Evolutionary conservation across 176 grass and related monocot species (phyloP).

Genomic region (Urochloa ruziziensis): DNA sequence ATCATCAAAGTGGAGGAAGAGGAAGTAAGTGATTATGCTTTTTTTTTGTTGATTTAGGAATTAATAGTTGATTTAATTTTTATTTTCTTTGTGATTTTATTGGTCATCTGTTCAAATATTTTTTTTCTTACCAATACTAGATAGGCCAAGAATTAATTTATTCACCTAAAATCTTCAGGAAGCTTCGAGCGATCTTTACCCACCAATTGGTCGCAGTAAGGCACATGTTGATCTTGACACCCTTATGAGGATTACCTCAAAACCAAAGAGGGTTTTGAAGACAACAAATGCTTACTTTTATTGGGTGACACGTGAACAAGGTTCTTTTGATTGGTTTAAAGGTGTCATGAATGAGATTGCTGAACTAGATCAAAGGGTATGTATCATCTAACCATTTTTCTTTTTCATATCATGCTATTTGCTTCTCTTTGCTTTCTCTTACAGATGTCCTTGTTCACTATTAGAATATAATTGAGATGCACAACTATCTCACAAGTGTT

Average conservation of each 20-base stretch:
- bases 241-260: constrained; percentile 62
- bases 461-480: constrained; percentile 82
- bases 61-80: not conserved
- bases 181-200: constrained; percentile 56
- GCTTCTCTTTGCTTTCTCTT: constrained; percentile 13
- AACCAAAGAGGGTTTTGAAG: constrained; percentile 69
- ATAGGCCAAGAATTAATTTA: not conserved
- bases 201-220: constrained; percentile 48
- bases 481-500: constrained; percentile 87
- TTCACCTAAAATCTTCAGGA: constrained; percentile 40
- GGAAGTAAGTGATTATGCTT: constrained; percentile 50
- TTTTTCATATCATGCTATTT: not conserved
- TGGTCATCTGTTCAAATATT: not conserved
- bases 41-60: not conserved
- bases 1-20: constrained; percentile 82
- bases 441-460: constrained; percentile 4
- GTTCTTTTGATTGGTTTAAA: constrained; percentile 94
- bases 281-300: constrained; percentile 91
- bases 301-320: constrained; percentile 86
- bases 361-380: constrained; percentile 74
- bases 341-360: constrained; percentile 89
- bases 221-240: constrained; percentile 63
- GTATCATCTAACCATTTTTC: not conserved
- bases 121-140: not conserved
- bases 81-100: constrained; percentile 20